Percentiles rank a stretch among this genome's conserved stretches.
Conservation (phyloP, 2,329 filamentous ascomycete genomes). For the Pseudogymnoascus sp. region DNA sequence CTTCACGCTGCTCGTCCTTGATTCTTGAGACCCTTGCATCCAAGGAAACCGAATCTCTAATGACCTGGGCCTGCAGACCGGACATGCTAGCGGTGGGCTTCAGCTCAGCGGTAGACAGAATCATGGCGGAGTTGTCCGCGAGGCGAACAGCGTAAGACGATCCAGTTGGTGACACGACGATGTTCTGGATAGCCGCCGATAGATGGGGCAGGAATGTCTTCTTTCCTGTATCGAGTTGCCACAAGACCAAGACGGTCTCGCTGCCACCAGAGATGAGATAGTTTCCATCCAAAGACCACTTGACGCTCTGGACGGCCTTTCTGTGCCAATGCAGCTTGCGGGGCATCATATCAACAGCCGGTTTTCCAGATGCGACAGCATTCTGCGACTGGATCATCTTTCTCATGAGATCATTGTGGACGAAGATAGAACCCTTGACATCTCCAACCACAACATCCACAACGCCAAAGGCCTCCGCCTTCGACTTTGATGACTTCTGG, state of each 20-base stretch:
- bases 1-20: constrained; percentile 22
- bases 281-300: constrained; percentile 93
- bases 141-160: constrained; percentile 77
- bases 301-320: constrained; percentile 71
- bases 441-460: constrained; percentile 76
- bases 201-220: constrained; percentile 85
- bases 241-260: constrained; percentile 82
- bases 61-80: constrained; percentile 63
- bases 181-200: constrained; percentile 72
- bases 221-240: constrained; percentile 84
- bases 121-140: constrained; percentile 85
- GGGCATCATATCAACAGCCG: constrained; percentile 33
- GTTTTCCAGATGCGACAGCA: constrained; percentile 16
- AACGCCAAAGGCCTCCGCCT: constrained; percentile 31
- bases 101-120: constrained; percentile 83
- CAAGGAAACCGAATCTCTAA: constrained; percentile 43
- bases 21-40: constrained; percentile 47
- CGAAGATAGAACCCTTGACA: constrained; percentile 64
- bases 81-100: constrained; percentile 76
- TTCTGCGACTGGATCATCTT: constrained; percentile 43
- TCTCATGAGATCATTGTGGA: constrained; percentile 69
- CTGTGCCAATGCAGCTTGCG: constrained; percentile 88
- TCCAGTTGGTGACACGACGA: constrained; percentile 72
- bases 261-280: constrained; percentile 90
- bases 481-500: constrained; percentile 24